These are phyloP conservation scores for Ambrosia artemisiifolia DNA, from an alignment of 129 eudicot species.

Conservation along the genomic window DNA sequence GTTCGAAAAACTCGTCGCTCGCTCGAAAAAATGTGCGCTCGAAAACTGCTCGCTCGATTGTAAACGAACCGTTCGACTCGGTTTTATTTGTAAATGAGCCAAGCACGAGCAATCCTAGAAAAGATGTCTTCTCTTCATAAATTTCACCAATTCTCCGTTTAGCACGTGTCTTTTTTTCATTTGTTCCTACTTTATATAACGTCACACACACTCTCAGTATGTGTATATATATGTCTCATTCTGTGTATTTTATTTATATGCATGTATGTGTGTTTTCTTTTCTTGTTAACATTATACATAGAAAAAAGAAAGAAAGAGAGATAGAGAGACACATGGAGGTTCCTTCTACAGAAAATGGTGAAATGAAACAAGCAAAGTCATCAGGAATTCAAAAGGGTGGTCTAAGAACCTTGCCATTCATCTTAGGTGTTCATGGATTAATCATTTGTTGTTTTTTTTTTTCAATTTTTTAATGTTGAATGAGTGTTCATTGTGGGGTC, in stretches of 20 bases:
- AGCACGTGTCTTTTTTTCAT: background rate
- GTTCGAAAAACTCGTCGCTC: too few relatives aligned
- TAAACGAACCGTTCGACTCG: too few relatives aligned
- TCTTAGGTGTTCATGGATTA: slow-evolving; percentile 52
- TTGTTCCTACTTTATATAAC: background rate
- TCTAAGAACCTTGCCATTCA: slow-evolving; percentile 74
- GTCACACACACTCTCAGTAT: background rate
- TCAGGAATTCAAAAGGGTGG: slow-evolving; percentile 56
- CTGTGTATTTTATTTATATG: background rate
- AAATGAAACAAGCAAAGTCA: slow-evolving; percentile 8
- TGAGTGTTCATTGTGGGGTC: background rate
- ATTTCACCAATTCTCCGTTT: background rate
- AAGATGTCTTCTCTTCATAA: background rate
- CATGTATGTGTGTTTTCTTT: background rate
- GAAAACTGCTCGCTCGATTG: too few relatives aligned
- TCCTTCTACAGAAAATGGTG: slow-evolving; percentile 13
- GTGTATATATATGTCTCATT: too few relatives aligned
- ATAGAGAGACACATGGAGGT: slow-evolving; percentile 23
- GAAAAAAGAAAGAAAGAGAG: background rate
- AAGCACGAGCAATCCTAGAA: too few relatives aligned
- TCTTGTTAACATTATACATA: background rate
- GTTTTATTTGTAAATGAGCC: too few relatives aligned
- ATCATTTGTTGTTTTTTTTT: background rate
- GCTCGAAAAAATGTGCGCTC: too few relatives aligned
- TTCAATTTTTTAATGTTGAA: background rate